Percentiles rank a stretch among this genome's conserved stretches.
Evolutionary conservation across 2,329 filamentous ascomycete genomes (phyloP).

Genomic region (Blastomyces percursus): DNA sequence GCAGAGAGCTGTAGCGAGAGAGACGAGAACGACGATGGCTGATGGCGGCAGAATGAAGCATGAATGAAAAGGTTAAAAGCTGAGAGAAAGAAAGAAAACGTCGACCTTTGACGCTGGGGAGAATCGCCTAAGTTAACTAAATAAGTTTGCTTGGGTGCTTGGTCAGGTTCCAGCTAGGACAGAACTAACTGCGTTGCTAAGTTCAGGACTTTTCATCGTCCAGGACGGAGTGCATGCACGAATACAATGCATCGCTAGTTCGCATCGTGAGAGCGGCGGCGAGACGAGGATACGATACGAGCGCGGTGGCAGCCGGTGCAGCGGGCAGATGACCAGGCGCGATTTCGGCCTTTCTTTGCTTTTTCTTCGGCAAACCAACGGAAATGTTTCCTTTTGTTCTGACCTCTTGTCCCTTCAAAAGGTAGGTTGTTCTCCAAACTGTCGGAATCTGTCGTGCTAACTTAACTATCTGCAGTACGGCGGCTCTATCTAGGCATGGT

Average conservation of each 20-base stretch:
- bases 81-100: neutral
- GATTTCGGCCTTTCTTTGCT: neutral
- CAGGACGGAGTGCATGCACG: too few relatives aligned
- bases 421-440: too few relatives aligned
- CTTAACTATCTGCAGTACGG: neutral
- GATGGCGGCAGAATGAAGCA: neutral
- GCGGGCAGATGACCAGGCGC: conserved; percentile 5
- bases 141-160: neutral
- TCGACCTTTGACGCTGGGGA: neutral
- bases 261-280: too few relatives aligned
- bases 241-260: neutral
- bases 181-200: neutral
- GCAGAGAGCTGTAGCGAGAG: neutral
- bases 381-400: neutral
- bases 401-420: neutral
- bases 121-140: neutral
- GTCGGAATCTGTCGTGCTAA: too few relatives aligned
- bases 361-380: neutral
- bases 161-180: neutral
- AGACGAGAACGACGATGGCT: neutral
- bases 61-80: neutral
- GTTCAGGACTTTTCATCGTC: too few relatives aligned
- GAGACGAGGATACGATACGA: neutral
- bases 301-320: neutral
- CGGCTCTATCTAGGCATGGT: too few relatives aligned